Evolutionary conservation across 805 yeast species (phyloP).

Genomic region (Wickerhamiella nectarea): DNA sequence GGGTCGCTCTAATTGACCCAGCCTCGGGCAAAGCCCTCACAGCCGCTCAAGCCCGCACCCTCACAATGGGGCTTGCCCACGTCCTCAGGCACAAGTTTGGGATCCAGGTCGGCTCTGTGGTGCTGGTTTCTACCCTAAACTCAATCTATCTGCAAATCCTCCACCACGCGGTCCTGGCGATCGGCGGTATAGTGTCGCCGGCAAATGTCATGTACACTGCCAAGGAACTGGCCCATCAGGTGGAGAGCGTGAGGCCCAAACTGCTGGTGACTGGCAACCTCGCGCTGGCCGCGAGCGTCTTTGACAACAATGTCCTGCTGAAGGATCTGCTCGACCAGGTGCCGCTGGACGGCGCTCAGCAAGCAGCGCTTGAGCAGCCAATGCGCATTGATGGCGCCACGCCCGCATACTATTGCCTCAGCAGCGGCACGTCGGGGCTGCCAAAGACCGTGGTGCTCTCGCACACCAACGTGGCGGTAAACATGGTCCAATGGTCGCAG

Average conservation of each 20-base stretch:
- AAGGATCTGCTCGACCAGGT: too few relatives aligned
- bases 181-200: constrained; percentile 25
- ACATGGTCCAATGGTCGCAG: constrained; percentile 12
- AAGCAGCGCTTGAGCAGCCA: too few relatives aligned
- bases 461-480: constrained; percentile 33
- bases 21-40: constrained; percentile 15
- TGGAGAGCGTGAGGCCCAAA: constrained; percentile 17
- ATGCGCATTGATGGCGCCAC: constrained; percentile 3
- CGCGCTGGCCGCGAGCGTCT: not conserved
- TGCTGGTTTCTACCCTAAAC: constrained; percentile 23
- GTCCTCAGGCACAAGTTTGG: constrained; percentile 16
- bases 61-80: constrained; percentile 16
- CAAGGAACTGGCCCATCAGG: constrained; percentile 24
- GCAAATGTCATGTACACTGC: constrained; percentile 25
- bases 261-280: constrained; percentile 12
- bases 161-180: constrained; percentile 21
- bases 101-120: constrained; percentile 22
- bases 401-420: constrained; percentile 18
- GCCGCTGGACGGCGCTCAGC: too few relatives aligned
- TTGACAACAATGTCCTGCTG: not conserved
- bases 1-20: constrained; percentile 17
- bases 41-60: constrained; percentile 11
- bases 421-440: constrained; percentile 34
- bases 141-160: constrained; percentile 21
- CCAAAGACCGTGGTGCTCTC: constrained; percentile 62